Evolutionary conservation across 768 basidiomycete species (phyloP).

Genomic region (Pleurotus sapidus): DNA sequence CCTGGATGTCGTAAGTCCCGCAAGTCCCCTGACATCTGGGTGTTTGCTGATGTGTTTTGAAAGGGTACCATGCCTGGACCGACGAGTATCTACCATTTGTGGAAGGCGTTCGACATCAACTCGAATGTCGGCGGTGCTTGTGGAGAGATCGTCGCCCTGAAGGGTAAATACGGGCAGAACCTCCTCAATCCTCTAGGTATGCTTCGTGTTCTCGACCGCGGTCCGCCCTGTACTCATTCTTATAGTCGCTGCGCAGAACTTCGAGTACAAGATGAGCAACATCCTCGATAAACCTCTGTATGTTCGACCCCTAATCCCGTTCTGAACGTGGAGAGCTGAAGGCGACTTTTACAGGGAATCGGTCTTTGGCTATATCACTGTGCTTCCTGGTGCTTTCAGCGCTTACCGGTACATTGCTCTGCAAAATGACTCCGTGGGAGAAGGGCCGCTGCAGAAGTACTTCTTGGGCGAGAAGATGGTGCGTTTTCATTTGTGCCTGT

Average conservation of each 20-base stretch:
- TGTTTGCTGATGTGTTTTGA: neutral
- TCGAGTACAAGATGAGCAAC: constrained; percentile 93
- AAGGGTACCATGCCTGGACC: constrained; percentile 74
- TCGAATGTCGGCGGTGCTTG: constrained; percentile 91
- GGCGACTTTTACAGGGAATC: constrained; percentile 46
- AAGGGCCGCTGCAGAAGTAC: constrained; percentile 93
- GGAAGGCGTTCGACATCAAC: constrained; percentile 94
- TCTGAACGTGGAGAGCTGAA: neutral
- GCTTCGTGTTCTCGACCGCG: constrained; percentile 4
- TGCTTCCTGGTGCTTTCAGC: constrained; percentile 90
- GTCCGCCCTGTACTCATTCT: neutral
- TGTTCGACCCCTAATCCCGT: constrained; percentile 16
- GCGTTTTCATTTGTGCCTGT: constrained; percentile 16
- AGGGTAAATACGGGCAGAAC: constrained; percentile 78
- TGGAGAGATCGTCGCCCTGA: constrained; percentile 93
- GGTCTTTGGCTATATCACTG: constrained; percentile 92
- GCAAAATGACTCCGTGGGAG: constrained; percentile 78
- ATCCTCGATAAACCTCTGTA: constrained; percentile 87
- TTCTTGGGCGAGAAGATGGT: constrained; percentile 96
- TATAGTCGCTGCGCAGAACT: constrained; percentile 84
- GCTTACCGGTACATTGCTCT: constrained; percentile 90
- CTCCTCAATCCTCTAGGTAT: constrained; percentile 71
- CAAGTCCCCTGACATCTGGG: neutral
- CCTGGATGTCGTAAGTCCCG: constrained; percentile 60
- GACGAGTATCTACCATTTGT: constrained; percentile 86